Percentiles rank a stretch among this genome's conserved stretches.
These are phyloP conservation scores for Erythrophleum ivorense DNA, from an alignment of 331 rosid genomes.

Conservation along the genomic window DNA sequence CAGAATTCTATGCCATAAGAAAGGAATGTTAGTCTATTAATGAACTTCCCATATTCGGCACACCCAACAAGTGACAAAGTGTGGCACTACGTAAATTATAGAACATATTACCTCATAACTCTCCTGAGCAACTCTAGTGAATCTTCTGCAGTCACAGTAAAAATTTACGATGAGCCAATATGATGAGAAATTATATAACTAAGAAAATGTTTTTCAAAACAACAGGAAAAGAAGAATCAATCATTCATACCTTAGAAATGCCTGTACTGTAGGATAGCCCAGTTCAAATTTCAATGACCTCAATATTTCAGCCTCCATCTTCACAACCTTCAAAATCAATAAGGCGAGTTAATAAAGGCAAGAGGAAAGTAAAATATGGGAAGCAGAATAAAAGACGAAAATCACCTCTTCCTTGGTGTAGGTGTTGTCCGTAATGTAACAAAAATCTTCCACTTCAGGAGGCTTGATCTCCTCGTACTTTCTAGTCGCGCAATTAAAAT, in stretches of 20 bases:
- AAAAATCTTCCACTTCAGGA: slow-evolving; percentile 80
- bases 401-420: slow-evolving; percentile 77
- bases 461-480: slow-evolving; percentile 91
- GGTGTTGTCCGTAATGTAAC: slow-evolving; percentile 78
- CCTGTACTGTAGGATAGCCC: slow-evolving; percentile 86
- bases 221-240: neutral
- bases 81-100: neutral
- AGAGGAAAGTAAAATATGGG: neutral
- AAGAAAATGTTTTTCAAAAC: neutral
- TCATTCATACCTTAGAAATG: slow-evolving; percentile 70
- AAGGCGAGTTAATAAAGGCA: neutral
- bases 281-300: slow-evolving; percentile 77
- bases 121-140: slow-evolving; percentile 59
- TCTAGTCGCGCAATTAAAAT: slow-evolving; percentile 46
- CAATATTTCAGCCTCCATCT: slow-evolving; percentile 86
- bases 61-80: neutral
- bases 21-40: slow-evolving; percentile 8
- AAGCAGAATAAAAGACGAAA: neutral
- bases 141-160: slow-evolving; percentile 62
- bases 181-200: neutral
- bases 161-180: slow-evolving; percentile 23
- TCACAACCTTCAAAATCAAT: slow-evolving; percentile 57
- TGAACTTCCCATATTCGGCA: slow-evolving; percentile 14
- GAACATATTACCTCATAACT: slow-evolving; percentile 53
- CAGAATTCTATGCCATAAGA: slow-evolving; percentile 52